Base-by-base conservation (phyloP, 2,329 filamentous ascomycete species). In the Ceratocystiopsis minuta region DNA sequence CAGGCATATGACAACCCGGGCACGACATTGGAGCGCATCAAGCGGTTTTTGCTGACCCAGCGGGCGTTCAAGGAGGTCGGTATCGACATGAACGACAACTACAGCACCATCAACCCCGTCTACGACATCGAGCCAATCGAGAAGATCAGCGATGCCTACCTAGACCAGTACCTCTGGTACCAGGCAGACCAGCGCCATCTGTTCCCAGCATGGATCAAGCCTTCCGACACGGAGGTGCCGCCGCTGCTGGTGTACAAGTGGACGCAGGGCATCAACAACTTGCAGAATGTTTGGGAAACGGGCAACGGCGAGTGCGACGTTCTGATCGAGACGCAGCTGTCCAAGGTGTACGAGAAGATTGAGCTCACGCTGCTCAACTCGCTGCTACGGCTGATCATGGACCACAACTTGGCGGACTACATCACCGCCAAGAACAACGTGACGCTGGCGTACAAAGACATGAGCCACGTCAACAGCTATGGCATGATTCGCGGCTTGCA, bases 41-140 rank as follows among this genome's bases (percentile, higher is more conserved):
- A 98, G 68, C 81, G 90, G 39, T 96, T 96, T 67, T 67, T 98
- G 48, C 74, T 98, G 37, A 98, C 92, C 0, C 90, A 98, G 57
- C 77, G 90, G 58, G 90, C 92, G 1, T 98, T 98, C 72, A 98
- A 98, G 63, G 90, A 98, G 62, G 90, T 98, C 37, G 90, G 88
- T 43, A 98, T 98, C 51, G 90, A 98, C 57, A 98, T 98, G 90
- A 98, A 98, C 59, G 90, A 98, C 64, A 98, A 98, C 56, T 98
- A 98, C 64, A 96, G 78, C 67, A 88, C 85, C 16, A 98, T 98
- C 66, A 98, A 98, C 56, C 92, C 90, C 0, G 90, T 98, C 1
- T 98, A 98, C 56, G 90, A 98, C 51, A 90, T 98, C 46, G 92
- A 98, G 61, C 90, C 90, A 0, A 95, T 98, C 45, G 90, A 98